These are phyloP conservation scores for Ustilago bromivora DNA, from an alignment of 1,284 basidiomycete genomes.

Conservation along the genomic window DNA sequence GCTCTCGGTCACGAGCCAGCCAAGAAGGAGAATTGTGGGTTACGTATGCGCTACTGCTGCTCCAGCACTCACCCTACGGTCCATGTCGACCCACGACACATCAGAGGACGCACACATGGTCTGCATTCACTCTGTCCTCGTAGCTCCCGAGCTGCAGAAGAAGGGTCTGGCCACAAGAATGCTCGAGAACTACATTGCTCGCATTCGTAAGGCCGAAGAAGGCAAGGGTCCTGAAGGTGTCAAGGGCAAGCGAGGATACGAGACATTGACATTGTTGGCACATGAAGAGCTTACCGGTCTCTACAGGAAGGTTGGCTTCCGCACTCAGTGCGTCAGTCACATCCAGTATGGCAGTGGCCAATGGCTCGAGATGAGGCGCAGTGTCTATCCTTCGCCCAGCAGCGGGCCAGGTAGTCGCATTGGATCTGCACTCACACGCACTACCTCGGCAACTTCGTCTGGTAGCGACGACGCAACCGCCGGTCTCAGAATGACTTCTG, in stretches of 20 bases:
- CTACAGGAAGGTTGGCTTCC: conserved; percentile 62
- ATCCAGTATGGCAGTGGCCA: conserved; percentile 56
- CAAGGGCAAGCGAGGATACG: conserved; percentile 58
- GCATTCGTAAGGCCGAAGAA: conserved; percentile 50
- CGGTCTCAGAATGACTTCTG: conserved; percentile 23
- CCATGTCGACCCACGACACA: conserved; percentile 59
- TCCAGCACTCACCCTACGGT: conserved; percentile 56
- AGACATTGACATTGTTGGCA: conserved; percentile 60
- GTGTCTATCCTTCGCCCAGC: conserved; percentile 44
- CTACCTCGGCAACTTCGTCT: conserved; percentile 35
- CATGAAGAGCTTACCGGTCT: conserved; percentile 62
- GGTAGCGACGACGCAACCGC: conserved; percentile 26
- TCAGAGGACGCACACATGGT: conserved; percentile 62
- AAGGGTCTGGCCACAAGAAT: conserved; percentile 58
- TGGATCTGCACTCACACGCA: conserved; percentile 32
- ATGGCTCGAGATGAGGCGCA: conserved; percentile 67
- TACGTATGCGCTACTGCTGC: conserved; percentile 63
- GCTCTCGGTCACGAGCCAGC: conserved; percentile 41
- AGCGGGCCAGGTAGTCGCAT: conserved; percentile 24
- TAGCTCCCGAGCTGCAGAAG: conserved; percentile 51
- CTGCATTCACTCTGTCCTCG: conserved; percentile 65
- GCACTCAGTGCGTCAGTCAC: conserved; percentile 60
- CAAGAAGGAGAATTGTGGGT: conserved; percentile 58
- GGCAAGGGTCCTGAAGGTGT: conserved; percentile 46
- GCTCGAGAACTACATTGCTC: conserved; percentile 56